Base-by-base conservation (phyloP, 2,329 filamentous ascomycete genomes). In the Hypoxylon sp. region DNA sequence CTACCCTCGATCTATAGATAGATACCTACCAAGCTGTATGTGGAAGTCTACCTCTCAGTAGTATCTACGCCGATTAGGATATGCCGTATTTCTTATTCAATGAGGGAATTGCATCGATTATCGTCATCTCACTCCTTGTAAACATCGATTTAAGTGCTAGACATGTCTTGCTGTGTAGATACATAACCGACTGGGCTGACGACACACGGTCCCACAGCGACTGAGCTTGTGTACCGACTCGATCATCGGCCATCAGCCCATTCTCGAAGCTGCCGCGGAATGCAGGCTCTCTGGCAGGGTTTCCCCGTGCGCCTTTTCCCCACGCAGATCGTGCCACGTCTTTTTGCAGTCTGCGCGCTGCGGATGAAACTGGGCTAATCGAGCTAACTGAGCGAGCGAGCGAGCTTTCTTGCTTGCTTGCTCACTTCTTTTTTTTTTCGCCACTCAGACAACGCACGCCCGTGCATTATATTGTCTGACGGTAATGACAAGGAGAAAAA, bases 291-390 rank as follows among this genome's bases (percentile, higher is more conserved):
- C 25, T 25, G 13, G 58, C 61, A 70, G 61, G 68, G 60, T 64
- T 64, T 69, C 62, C 65, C 68, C 54, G 56, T 65, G 40, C 40
- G 10, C 17, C 17, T 44, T 22, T 65, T 62, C 59, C 69, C 69
- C 66, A 71, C 63, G 69, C 10, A 69, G 69, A 69, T 71, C 56
- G 66, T 71, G 69, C 69, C 69, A 71, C 69, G 69, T 71, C 69
- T 71, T 56, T 55, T 53, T 65, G 61, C 57, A 22, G 30, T 59
- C 44, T 27, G 46, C 42, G 46, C 51, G 44, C 44, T 27, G 46
- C 42, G 46, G 50, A 50, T 62, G 55, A 60, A 66, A 66, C 51
- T 50, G 56, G 61, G 40, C 40, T 44, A 44, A 44, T 20, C n/a
- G n/a, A 44, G 10, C 10, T 61, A 55, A 44, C 40, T 33, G 35